These are phyloP conservation scores for Pseudophaeomoniella oleicola DNA, from an alignment of 2,329 filamentous ascomycete genomes.

Conservation along the genomic window DNA sequence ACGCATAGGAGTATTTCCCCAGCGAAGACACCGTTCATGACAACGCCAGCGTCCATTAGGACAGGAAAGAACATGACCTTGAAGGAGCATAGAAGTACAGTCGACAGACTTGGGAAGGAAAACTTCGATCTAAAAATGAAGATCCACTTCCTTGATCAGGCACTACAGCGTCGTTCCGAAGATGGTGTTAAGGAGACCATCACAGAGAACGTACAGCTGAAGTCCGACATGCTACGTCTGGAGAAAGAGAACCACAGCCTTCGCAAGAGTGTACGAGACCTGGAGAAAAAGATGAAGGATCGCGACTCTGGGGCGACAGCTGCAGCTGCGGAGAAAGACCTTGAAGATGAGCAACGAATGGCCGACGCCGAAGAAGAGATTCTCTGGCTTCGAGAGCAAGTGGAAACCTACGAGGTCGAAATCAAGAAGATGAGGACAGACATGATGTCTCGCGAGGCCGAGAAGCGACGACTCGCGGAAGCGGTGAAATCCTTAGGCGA, in stretches of 20 bases:
- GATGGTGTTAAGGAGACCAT: slow-evolving; percentile 98
- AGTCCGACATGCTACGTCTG: slow-evolving; percentile 74
- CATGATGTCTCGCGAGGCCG: slow-evolving; percentile 61
- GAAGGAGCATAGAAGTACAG: slow-evolving; percentile 95
- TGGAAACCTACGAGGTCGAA: slow-evolving; percentile 71
- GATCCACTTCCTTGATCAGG: slow-evolving; percentile 92
- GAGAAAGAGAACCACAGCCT: slow-evolving; percentile 83
- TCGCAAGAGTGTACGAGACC: slow-evolving; percentile 65
- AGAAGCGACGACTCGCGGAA: slow-evolving; percentile 76
- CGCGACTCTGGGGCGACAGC: slow-evolving; percentile 28
- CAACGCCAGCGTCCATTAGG: slow-evolving; percentile 35
- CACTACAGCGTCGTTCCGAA: slow-evolving; percentile 82
- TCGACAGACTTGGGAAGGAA: slow-evolving; percentile 90
- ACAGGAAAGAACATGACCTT: slow-evolving; percentile 64
- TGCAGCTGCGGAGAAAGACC: slow-evolving; percentile 32
- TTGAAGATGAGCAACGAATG: slow-evolving; percentile 36
- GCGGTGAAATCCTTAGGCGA: slow-evolving; percentile 55
- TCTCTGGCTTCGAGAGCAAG: slow-evolving; percentile 64
- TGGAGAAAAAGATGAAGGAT: slow-evolving; percentile 63
- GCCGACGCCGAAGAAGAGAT: slow-evolving; percentile 63
- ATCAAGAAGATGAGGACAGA: slow-evolving; percentile 73
- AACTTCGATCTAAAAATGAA: slow-evolving; percentile 96
- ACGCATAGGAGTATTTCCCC: slow-evolving; percentile 49
- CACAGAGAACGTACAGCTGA: slow-evolving; percentile 88
- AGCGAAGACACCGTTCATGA: slow-evolving; percentile 41